Evolutionary conservation across 2,329 filamentous ascomycete species (phyloP).

Genomic region (Aspergillus pseudoviridinutans): DNA sequence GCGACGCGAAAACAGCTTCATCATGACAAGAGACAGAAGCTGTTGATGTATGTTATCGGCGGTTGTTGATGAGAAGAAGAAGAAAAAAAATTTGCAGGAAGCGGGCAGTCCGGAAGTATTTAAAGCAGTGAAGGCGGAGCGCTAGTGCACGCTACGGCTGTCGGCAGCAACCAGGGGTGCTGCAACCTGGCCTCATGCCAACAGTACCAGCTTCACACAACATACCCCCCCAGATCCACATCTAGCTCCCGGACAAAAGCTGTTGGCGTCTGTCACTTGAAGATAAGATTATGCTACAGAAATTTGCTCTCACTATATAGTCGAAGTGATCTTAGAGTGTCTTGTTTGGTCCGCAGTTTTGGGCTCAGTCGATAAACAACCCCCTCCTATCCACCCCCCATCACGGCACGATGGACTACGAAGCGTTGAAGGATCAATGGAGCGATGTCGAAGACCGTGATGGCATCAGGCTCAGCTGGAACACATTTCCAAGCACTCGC

Average conservation of each 20-base stretch:
- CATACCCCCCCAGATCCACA: conserved; percentile 27
- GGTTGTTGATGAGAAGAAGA: conserved; percentile 42
- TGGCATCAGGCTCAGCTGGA: conserved; percentile 95
- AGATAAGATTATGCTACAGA: conserved; percentile 31
- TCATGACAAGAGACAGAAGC: conserved; percentile 46
- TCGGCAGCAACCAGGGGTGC: conserved; percentile 32
- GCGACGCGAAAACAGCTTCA: conserved; percentile 64
- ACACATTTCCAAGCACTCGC: conserved; percentile 94
- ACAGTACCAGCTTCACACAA: conserved; percentile 32
- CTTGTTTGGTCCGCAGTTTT: conserved; percentile 13
- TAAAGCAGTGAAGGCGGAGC: conserved; percentile 13
- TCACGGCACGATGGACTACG: conserved; percentile 72
- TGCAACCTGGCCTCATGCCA: conserved; percentile 46
- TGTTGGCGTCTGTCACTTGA: conserved; percentile 27
- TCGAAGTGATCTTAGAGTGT: conserved; percentile 17
- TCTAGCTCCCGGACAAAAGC: conserved; percentile 27
- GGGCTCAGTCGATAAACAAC: conserved; percentile 11
- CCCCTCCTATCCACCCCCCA: conserved; percentile 22
- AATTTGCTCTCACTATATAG: conserved; percentile 14
- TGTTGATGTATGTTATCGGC: conserved; percentile 61
- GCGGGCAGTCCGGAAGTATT: conserved; percentile 25
- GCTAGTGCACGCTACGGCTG: conserved; percentile 27
- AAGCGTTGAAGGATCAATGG: conserved; percentile 92
- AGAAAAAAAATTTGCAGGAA: conserved; percentile 24
- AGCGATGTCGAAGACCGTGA: conserved; percentile 94